A percentile compares a stretch with the other conserved stretches of the same genome.
phyloP scores from a whole-genome alignment of 2,329 filamentous ascomycete species.

The Hymenoscyphus linearis region DNA sequence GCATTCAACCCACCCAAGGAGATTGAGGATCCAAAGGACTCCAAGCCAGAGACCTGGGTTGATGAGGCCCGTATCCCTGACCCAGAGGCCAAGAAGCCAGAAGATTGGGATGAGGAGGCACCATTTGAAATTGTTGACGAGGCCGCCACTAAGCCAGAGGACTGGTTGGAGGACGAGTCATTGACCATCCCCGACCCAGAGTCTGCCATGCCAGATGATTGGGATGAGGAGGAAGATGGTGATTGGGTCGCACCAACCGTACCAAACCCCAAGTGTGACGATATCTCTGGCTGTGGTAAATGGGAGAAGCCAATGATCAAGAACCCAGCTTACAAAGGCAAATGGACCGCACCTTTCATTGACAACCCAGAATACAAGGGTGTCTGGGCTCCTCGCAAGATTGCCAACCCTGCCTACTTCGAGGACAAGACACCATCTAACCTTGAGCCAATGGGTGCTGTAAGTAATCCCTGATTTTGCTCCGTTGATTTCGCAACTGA shows the following conservation, averaged over 20 bases:
- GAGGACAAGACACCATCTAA: constrained; percentile 96
- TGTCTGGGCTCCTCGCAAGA: constrained; percentile 89
- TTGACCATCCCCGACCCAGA: constrained; percentile 82
- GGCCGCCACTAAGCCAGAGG: constrained; percentile 83
- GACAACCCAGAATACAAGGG: constrained; percentile 99
- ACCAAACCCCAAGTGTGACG: constrained; percentile 92
- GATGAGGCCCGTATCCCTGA: constrained; percentile 88
- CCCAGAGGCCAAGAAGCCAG: constrained; percentile 90
- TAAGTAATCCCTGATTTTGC: constrained; percentile 47
- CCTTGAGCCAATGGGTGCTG: constrained; percentile 96
- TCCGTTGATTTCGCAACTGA: constrained; percentile 13
- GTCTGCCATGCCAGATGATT: constrained; percentile 96
- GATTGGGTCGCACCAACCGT: constrained; percentile 87
- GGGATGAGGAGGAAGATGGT: constrained; percentile 97
- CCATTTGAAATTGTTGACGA: constrained; percentile 94
- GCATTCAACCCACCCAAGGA: constrained; percentile 91
- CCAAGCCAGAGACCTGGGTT: constrained; percentile 93
- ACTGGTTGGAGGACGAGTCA: constrained; percentile 93
- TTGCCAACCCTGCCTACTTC: constrained; percentile 91
- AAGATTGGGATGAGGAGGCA: constrained; percentile 92
- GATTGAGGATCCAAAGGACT: constrained; percentile 91
- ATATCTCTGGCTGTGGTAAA: constrained; percentile 86
- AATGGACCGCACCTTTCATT: constrained; percentile 87
- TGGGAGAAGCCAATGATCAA: constrained; percentile 90
- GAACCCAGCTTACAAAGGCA: constrained; percentile 92